Evolutionary conservation across 257 asterid genomes (phyloP), one percentile per base, ranked within the genome.

Genomic region (Petunia secreta): DNA sequence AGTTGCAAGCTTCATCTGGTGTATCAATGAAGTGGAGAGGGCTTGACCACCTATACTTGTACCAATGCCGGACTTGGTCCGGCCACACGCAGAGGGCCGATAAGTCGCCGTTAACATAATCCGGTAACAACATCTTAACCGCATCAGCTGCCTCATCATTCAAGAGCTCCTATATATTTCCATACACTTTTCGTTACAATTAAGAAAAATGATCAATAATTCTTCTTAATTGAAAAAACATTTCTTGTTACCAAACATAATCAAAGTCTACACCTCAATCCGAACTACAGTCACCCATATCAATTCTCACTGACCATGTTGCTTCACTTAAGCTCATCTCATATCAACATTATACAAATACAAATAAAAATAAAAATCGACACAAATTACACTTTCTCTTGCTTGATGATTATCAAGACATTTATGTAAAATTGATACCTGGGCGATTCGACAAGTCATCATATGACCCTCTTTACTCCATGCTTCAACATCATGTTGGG

Each of bases 21-120:
- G 99, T 95, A 87, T 95, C 97, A 78, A 95, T 95, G 89, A 93
- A 95, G 86, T 95, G 99, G 79, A 95, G 97, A 40, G 98, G 84
- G 83, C 98, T 90, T 8, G 98, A 85, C 99, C 99, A 95, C 1
- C 90, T 87, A 83, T 93, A 95, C 77, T 67, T 92, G 74, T 93
- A 89, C 99, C 99, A 95, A 83, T 91, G 97, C 58, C 98, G 80
- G 41, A 95, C 97, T 89, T 95, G 98, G 81, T 95, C 99, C 0
- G 99, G 98, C 99, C 98, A 95, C 14, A 88, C 95, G 6, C 99
- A 93, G 15, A 93, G 86, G 5, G 90, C 91, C 36, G 98, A 93
- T 40, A 93, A 87, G 87, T 95, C 78, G 1, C 98, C 99, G 25
- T 86, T 63, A 0, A 87, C 97, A 34, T 92, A 80, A 64, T 93